These are phyloP conservation scores for Trichoderma orchidacearum DNA, from an alignment of 495 filamentous ascomycete genomes.

Conservation along the genomic window DNA sequence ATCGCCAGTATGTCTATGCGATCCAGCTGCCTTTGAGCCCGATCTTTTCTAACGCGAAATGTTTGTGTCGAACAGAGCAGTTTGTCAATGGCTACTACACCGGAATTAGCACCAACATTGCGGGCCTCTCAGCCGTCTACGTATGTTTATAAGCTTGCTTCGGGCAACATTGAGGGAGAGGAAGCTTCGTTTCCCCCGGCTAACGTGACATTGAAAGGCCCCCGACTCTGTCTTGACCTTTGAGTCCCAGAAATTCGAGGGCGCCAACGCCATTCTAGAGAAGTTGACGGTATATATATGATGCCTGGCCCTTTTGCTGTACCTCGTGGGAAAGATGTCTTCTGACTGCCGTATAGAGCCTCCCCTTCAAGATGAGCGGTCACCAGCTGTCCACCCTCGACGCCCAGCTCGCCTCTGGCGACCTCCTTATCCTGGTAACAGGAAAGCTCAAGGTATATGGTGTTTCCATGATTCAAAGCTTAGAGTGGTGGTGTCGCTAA, in stretches of 20 bases:
- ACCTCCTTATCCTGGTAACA: constrained; percentile 73
- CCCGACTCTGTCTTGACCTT: constrained; percentile 88
- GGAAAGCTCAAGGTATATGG: constrained; percentile 68
- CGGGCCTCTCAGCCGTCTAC: constrained; percentile 55
- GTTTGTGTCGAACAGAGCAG: constrained; percentile 37
- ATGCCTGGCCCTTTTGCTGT: not conserved
- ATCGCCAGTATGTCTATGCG: constrained; percentile 14
- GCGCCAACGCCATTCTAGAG: constrained; percentile 48
- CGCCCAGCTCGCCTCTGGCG: constrained; percentile 46
- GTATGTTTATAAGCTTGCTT: constrained; percentile 27
- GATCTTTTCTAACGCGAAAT: not conserved
- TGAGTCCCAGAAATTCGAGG: constrained; percentile 48
- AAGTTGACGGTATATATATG: constrained; percentile 55
- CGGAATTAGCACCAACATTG: constrained; percentile 60
- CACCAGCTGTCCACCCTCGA: constrained; percentile 60
- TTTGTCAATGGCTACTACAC: constrained; percentile 85
- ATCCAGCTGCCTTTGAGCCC: not conserved
- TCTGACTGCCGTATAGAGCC: constrained; percentile 28
- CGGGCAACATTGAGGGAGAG: not conserved
- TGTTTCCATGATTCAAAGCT: not conserved
- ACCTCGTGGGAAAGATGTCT: not conserved
- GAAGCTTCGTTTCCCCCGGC: too few relatives aligned
- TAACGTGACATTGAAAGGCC: constrained; percentile 40
- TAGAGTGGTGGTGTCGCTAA: not conserved
- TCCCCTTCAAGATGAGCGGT: constrained; percentile 68